Percentiles rank a stretch among this genome's conserved stretches.
Conservation (phyloP, 306 rosid genomes). For the Dalbergia cochinchinensis region DNA sequence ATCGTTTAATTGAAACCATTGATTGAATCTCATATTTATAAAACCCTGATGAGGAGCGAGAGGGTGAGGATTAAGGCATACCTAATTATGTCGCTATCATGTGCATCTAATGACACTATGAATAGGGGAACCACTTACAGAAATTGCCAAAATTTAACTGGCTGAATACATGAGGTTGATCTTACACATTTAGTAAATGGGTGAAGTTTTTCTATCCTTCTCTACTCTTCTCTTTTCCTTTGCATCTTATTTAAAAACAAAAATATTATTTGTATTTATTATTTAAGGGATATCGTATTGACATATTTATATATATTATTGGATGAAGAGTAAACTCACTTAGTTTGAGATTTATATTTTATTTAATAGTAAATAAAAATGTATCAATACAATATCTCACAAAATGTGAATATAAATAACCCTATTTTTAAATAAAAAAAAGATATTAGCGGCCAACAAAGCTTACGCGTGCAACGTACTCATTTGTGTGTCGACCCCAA, state of each 20-base stretch:
- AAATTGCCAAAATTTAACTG: slow-evolving; percentile 4
- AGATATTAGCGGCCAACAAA: slow-evolving; percentile 42
- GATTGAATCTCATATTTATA: background rate
- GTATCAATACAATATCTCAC: no score
- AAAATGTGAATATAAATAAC: no score
- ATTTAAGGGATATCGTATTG: no score
- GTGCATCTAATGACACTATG: slow-evolving; percentile 22
- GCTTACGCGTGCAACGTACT: slow-evolving; percentile 45
- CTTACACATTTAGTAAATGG: slow-evolving; percentile 2
- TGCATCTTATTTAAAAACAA: background rate
- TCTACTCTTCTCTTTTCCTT: background rate
- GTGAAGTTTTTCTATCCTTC: background rate
- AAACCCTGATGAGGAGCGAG: background rate
- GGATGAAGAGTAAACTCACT: no score
- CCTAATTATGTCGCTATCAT: slow-evolving; percentile 9
- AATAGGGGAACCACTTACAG: slow-evolving; percentile 28
- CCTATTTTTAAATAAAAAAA: no score
- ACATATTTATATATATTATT: no score
- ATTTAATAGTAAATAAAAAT: no score
- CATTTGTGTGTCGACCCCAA: slow-evolving; percentile 17
- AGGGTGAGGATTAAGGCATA: background rate
- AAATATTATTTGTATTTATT: no score
- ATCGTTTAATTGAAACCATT: no score
- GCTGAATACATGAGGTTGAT: background rate
- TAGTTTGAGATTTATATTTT: no score